Base-by-base conservation (phyloP, 148 eudicot genomes). In the Amaranthus palmeri region DNA sequence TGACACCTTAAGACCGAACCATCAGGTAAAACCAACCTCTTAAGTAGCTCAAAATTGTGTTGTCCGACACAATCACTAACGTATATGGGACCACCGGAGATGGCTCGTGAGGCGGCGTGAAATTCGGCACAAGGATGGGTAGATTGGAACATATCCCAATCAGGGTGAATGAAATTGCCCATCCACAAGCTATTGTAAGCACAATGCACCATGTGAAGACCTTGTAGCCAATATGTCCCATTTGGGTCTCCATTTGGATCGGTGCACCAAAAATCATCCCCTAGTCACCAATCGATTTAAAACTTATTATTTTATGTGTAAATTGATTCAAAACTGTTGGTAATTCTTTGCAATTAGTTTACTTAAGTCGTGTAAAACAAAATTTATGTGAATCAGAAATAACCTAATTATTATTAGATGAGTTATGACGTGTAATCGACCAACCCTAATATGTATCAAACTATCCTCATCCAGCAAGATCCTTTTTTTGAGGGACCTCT, bases 91-190 rank as follows among this genome's bases (percentile, higher is more conserved):
- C 97, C 96, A 47, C 98, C 97, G 2, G 96, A 88, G 40, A 93
- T 79, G 10, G 98, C 97, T 13, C 97, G 88, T 0, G 98, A 93
- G 0, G 92, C 92, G 25, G 97, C 97, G 54, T 93, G 98, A 67
- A 93, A 91, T 70, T 87, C 87, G 3, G 96, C 98, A 63, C 91
- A 89, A 15, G 88, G 91, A 58, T 93, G 98, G 4, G 89, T 85
- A 0, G 92, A 85, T 68, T 89, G 97, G 72, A 93, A 91, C 98
- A 93, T 93, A 79, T 91, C 98, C 98, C 98, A 93, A 41, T 93
- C 98, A 0, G 97, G 97, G 18, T 88, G 97, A 46, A 91, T 86
- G n/a, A 91, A 87, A n/a, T 93, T 86, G 12, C 92, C 97, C 90
- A 93, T 89, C 92, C 96, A 93, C 46, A 91, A 70, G 75, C 98